Percentiles rank a stretch among this genome's conserved stretches.
Evolutionary conservation across 1,284 basidiomycete genomes (phyloP).

Genomic region (Ceratobasidium sp.): DNA sequence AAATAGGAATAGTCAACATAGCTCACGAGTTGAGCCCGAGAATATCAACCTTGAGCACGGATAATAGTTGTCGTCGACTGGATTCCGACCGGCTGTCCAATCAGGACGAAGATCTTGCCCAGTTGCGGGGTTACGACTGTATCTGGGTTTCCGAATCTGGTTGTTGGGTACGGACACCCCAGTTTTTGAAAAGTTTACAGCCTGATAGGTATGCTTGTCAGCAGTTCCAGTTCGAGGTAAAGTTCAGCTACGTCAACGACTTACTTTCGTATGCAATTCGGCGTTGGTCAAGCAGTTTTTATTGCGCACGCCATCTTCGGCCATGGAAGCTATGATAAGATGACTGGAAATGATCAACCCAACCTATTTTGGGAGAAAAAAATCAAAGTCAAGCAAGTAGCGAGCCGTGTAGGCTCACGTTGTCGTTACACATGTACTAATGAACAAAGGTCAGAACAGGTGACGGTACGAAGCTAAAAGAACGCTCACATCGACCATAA

Average conservation of each 20-base stretch:
- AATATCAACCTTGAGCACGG: conserved; percentile 14
- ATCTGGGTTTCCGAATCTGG: conserved; percentile 20
- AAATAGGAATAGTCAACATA: not conserved
- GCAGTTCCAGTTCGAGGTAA: no score
- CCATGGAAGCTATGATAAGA: conserved; percentile 57
- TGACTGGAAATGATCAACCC: conserved; percentile 36
- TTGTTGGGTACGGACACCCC: not conserved
- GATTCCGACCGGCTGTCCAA: no score
- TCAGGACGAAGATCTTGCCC: conserved; percentile 21
- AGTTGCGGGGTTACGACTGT: not conserved
- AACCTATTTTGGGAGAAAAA: no score
- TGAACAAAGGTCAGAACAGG: not conserved
- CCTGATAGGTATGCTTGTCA: no score
- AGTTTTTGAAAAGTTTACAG: conserved; percentile 35
- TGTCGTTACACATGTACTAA: conserved; percentile 33
- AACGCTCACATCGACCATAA: conserved; percentile 47
- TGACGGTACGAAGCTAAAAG: not conserved
- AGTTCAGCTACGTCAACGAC: not conserved
- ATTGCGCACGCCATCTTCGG: conserved; percentile 16
- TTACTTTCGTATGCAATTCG: conserved; percentile 26
- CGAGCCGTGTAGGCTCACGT: no score
- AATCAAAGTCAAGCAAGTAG: no score
- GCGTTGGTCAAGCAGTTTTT: conserved; percentile 25
- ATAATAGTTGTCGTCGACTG: conserved; percentile 19
- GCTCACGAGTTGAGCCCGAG: not conserved